Evolutionary conservation across 2,329 filamentous ascomycete species (phyloP), one percentile per base, ranked within the genome.

Genomic region (Microdochium nivale): DNA sequence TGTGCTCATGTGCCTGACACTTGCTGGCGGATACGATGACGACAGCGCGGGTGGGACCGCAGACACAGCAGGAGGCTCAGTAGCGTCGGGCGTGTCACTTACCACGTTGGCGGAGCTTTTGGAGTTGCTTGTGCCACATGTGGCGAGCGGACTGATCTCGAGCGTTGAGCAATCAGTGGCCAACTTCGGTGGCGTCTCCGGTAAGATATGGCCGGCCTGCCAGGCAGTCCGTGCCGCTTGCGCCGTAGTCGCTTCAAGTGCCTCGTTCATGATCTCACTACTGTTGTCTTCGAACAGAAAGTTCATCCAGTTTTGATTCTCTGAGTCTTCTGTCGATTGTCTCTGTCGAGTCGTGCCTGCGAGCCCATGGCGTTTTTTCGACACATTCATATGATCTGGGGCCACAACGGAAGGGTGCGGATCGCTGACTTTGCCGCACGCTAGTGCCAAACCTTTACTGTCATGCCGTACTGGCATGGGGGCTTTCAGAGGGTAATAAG

Each of bases 1-100:
- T 52, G 49, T 59, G 58, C 8, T 56, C 56, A n/a, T 50, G 48
- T 14, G 56, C 60, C 23, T 54, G 56, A 23, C 16, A 24, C 40
- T 24, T 23, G 7, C 9, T 23, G 8, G 7, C 5, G 8, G 14
- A 44, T 21, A 7, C 40, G 16, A 7, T 8, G 40, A 19, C 40
- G 40, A 44, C 13, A 23, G 8, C 23, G 40, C 27, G 27, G 11
- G 27, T 11, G 27, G 27, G 11, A 5, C 5, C 5, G 27, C 27
- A 30, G 27, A 30, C 5, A 11, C 5, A 11, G 11, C 27, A 30
- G 3, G 21, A 24, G 43, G 24, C 43, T 46, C 24, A 5, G 27
- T 5, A 30, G 11, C 27, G 27, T 30, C 27, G 11, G 27, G 27
- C 27, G 27, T 30, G 27, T 30, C 11, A 11, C 11, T 11, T 5